These are phyloP conservation scores for Pelomyxa schiedti DNA, from an alignment of 78 protist genomes.

Conservation along the genomic window DNA sequence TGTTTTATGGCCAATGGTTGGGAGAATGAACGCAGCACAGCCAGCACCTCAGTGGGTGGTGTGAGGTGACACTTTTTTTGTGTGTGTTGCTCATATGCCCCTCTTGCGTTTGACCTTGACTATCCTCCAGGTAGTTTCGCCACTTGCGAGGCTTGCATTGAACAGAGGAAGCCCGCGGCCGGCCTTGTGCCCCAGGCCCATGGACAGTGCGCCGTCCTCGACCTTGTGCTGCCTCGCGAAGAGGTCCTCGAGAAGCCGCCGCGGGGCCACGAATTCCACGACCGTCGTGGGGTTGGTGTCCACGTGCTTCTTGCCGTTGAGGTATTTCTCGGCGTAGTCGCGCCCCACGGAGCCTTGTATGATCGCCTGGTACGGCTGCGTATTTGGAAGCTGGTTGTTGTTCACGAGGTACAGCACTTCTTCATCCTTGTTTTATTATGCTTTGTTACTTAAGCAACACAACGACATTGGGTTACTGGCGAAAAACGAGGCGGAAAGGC, in stretches of 20 bases:
- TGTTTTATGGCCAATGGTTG: too few relatives aligned
- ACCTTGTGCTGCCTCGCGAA: constrained; percentile 38
- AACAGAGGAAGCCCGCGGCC: constrained; percentile 53
- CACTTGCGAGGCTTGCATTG: constrained; percentile 22
- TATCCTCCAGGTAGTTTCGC: constrained; percentile 30
- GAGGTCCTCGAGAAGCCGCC: constrained; percentile 11
- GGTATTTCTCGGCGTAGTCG: constrained; percentile 34
- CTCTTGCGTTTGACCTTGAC: constrained; percentile 57
- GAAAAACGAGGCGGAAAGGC: too few relatives aligned
- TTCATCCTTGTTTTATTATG: too few relatives aligned
- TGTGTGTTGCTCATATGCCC: too few relatives aligned
- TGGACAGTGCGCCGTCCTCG: constrained; percentile 61
- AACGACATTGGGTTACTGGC: too few relatives aligned
- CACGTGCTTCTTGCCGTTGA: constrained; percentile 45
- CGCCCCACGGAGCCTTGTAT: constrained; percentile 53
- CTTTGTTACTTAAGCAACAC: too few relatives aligned
- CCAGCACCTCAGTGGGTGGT: too few relatives aligned
- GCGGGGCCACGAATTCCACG: constrained; percentile 48
- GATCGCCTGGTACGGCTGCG: constrained; percentile 68
- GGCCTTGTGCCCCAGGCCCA: constrained; percentile 64
- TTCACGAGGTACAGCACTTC: constrained; percentile 24
- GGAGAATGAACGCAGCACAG: too few relatives aligned
- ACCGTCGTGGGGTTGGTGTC: constrained; percentile 61
- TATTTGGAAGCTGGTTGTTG: constrained; percentile 32
- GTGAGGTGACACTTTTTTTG: too few relatives aligned